A percentile compares a stretch with the other conserved stretches of the same genome.
These are phyloP conservation scores for Mayamaea pseudoterrestris DNA, from an alignment of 108 stramenopile genomes.

Conservation along the genomic window DNA sequence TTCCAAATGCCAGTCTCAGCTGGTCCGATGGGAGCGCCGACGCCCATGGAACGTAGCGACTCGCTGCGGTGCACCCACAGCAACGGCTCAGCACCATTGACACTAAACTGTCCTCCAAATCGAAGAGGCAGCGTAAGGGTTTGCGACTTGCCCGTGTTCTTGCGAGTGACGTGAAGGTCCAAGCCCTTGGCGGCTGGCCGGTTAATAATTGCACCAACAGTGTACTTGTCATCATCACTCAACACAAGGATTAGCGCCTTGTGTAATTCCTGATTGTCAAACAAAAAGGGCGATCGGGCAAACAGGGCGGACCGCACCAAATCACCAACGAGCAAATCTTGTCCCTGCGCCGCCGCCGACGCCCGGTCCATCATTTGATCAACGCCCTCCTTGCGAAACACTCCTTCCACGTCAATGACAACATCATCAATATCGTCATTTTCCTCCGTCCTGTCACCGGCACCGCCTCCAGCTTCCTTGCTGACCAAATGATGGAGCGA, in stretches of 20 bases:
- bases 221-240: constrained; percentile 38
- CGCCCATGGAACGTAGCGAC: constrained; percentile 30
- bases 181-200: constrained; percentile 49
- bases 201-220: constrained; percentile 60
- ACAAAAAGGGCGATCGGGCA: constrained; percentile 47
- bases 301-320: constrained; percentile 41
- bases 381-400: constrained; percentile 9
- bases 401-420: constrained; percentile 4
- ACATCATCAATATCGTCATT: background rate
- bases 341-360: constrained; percentile 4
- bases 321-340: constrained; percentile 14
- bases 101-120: constrained; percentile 62
- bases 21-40: constrained; percentile 31
- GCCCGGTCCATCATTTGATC: constrained; percentile 7
- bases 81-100: constrained; percentile 44
- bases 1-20: constrained; percentile 42
- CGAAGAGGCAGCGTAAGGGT: constrained; percentile 39
- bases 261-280: constrained; percentile 69
- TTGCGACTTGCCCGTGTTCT: constrained; percentile 9
- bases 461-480: constrained; percentile 2
- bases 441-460: constrained; percentile 1
- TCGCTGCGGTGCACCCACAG: constrained; percentile 62
- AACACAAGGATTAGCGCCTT: constrained; percentile 56
- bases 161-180: constrained; percentile 24
- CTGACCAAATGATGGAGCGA: constrained; percentile 44